Percentiles rank a stretch among this genome's conserved stretches.
phyloP scores from a whole-genome alignment of 306 rosid species.

The Rubus idaeus region DNA sequence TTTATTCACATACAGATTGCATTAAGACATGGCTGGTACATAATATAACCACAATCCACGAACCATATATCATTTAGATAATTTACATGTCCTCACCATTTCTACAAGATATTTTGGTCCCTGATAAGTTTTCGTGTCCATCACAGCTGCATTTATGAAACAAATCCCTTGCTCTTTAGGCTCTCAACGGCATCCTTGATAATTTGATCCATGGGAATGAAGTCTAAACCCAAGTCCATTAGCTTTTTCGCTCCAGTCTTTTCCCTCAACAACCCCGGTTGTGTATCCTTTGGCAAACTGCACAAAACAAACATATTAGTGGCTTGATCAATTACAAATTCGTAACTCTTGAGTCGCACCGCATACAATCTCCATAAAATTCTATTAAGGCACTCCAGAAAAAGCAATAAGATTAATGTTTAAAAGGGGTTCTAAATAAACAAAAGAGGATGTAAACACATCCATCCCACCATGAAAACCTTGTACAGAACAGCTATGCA shows the following conservation, averaged over 20 bases:
- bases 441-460: neutral
- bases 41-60: neutral
- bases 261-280: slow-evolving; percentile 71
- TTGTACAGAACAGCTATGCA: neutral
- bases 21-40: neutral
- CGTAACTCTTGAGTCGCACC: neutral
- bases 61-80: neutral
- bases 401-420: neutral
- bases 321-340: slow-evolving; percentile 15
- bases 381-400: neutral
- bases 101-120: neutral
- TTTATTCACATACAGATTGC: neutral
- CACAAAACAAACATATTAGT: neutral
- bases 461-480: neutral
- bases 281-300: slow-evolving; percentile 70
- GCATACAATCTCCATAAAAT: neutral
- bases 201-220: slow-evolving; percentile 82
- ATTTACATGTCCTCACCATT: slow-evolving; percentile 4
- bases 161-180: slow-evolving; percentile 64
- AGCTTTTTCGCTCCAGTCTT: slow-evolving; percentile 60
- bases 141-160: slow-evolving; percentile 41
- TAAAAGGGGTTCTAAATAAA: neutral
- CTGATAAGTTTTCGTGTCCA: neutral
- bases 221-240: slow-evolving; percentile 68
- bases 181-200: slow-evolving; percentile 83